phyloP scores from a whole-genome alignment of 2,329 filamentous ascomycete species.

The Stagonosporopsis rhizophila region DNA sequence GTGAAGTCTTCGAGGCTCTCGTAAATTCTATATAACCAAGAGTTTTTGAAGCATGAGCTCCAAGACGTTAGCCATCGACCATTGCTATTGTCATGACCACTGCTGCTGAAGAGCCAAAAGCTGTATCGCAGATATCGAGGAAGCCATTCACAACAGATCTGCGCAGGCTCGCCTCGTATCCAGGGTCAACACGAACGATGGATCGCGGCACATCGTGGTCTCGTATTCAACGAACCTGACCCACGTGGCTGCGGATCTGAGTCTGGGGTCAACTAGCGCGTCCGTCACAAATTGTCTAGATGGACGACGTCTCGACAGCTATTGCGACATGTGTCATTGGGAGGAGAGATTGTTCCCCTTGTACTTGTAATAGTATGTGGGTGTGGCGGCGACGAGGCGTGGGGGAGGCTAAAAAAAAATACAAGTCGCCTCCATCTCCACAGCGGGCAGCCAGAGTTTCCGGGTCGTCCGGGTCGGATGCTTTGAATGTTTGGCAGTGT shows the following conservation, averaged over 20 bases:
- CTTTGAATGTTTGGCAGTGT: conserved; percentile 18
- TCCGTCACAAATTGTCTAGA: conserved; percentile 2
- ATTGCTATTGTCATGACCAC: not conserved
- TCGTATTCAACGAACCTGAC: conserved; percentile 32
- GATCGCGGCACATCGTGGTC: conserved; percentile 26
- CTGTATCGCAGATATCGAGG: not conserved
- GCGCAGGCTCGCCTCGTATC: conserved; percentile 2
- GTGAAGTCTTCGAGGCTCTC: not conserved
- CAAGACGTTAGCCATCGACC: too few relatives aligned
- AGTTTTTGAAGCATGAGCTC: not conserved
- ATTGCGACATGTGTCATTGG: conserved; percentile 1
- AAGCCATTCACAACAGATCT: not conserved
- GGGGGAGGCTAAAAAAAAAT: conserved; percentile 21
- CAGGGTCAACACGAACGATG: not conserved
- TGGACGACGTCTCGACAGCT: conserved; percentile 7
- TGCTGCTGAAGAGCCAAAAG: not conserved
- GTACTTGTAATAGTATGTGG: not conserved
- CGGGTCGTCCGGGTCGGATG: conserved; percentile 15
- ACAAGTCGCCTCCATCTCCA: conserved; percentile 19
- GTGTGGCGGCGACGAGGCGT: conserved; percentile 7
- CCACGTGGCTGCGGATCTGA: conserved; percentile 34
- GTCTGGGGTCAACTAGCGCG: conserved; percentile 37
- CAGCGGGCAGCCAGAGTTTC: conserved; percentile 19
- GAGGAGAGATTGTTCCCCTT: not conserved
- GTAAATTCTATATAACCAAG: too few relatives aligned